Conservation (phyloP, 805 yeast genomes). For the Yarrowia osloensis region DNA sequence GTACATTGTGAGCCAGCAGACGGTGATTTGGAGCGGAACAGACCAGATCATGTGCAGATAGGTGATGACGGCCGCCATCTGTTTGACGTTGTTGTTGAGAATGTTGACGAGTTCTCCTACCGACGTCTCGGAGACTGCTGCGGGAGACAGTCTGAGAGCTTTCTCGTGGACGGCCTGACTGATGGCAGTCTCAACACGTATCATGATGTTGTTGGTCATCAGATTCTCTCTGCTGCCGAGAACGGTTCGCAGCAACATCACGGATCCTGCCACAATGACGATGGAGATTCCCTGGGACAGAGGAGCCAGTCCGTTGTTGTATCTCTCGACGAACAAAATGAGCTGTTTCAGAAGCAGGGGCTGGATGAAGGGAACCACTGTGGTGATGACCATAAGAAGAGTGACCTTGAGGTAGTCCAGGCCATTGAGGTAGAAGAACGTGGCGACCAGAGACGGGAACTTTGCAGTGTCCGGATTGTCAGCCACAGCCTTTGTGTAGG, state of each 20-base stretch:
- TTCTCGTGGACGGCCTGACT: neutral
- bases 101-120: neutral
- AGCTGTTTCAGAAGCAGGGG: neutral
- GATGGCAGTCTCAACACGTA: neutral
- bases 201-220: neutral
- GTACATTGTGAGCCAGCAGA: constrained; percentile 1
- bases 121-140: neutral
- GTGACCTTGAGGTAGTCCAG: neutral
- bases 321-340: neutral
- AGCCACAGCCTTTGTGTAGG: neutral
- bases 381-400: neutral
- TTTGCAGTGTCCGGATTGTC: neutral
- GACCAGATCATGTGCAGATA: neutral
- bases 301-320: neutral
- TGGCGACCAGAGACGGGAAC: neutral
- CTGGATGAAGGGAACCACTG: neutral
- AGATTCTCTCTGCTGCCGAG: neutral
- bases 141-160: neutral
- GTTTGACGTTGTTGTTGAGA: neutral
- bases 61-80: neutral
- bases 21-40: neutral
- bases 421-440: neutral
- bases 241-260: neutral
- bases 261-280: neutral
- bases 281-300: neutral